Conservation (phyloP, 176 grass and related monocot genomes). For the Tuctoria greenei region DNA sequence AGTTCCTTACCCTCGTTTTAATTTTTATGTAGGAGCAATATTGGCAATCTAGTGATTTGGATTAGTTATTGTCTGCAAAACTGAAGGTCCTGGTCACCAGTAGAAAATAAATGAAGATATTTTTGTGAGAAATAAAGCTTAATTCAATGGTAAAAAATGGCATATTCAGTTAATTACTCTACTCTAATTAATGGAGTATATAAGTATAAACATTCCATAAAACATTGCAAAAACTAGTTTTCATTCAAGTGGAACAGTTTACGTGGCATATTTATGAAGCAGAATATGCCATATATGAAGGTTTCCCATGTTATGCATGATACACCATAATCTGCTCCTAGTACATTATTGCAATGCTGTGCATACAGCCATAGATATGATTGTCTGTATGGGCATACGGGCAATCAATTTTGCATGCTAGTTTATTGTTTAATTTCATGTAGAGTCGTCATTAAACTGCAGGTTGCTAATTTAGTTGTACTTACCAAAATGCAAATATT, state of each 20-base stretch:
- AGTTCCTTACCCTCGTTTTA: constrained; percentile 31
- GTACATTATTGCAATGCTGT: neutral
- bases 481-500: neutral
- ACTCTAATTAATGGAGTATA: neutral
- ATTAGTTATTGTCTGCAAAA: constrained; percentile 60
- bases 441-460: neutral
- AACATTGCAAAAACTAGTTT: constrained; percentile 10
- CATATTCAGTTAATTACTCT: constrained; percentile 3
- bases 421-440: constrained; percentile 2
- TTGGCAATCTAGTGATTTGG: constrained; percentile 64
- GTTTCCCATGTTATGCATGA: constrained; percentile 1
- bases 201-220: neutral
- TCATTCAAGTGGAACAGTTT: constrained; percentile 4
- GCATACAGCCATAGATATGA: constrained; percentile 5
- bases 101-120: constrained; percentile 75
- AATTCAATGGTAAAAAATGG: neutral
- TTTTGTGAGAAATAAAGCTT: constrained; percentile 1
- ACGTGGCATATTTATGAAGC: constrained; percentile 32
- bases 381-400: neutral
- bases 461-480: constrained; percentile 11
- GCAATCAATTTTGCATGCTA: constrained; percentile 23
- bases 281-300: constrained; percentile 18
- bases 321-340: neutral
- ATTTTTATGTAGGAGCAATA: constrained; percentile 60
- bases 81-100: constrained; percentile 50